Evolutionary conservation across 176 grass and related monocot genomes (phyloP), one percentile per base, ranked within the genome.

Genomic region (Oryza nivara): DNA sequence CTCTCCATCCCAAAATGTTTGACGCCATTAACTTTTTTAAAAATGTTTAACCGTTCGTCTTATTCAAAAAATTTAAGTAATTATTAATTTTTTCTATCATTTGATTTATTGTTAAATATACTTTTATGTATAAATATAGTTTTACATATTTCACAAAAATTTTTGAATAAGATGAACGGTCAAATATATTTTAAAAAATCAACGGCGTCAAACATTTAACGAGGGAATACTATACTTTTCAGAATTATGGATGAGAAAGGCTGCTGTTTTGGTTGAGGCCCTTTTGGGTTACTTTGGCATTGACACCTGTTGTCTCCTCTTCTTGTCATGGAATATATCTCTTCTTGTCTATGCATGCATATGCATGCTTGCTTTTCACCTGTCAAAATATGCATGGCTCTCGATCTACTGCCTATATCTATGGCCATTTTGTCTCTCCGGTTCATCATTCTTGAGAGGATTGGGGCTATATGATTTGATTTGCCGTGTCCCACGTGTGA

Each of bases 281-380:
- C 74, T 54, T 78, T 49, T 1, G 35, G 32, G 35, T 36, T 36
- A 56, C 13, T 65, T 56, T 28, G 30, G 68, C 63, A 61, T 75
- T 28, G 58, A 60, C 36, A 69, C 49, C 38, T 68, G 61, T 63
- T 86, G 88, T 78, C 83, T 77, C 7, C 67, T 79, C 79, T 48
- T 56, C 0, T 86, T 86, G 88, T 83, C 80, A 23, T 30, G 16
- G 15, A 30, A 83, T 30, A 74, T 1, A 13, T 2, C 6, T 41
- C 40, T 41, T 34, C 2, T 25, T 61, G 44, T 52, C 7, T 23
- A 11, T 63, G 63, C 64, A 45, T 65, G 40, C 38, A 32, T 32
- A 6, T 40, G 38, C 40, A 7, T 9, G 63, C 64, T 82, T 65
- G 63, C 64, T 82, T 43, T 83, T 66, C 9, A 49, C 44, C 77